Base-by-base conservation (phyloP, 441 rosid species). In the Geranium incanum region DNA sequence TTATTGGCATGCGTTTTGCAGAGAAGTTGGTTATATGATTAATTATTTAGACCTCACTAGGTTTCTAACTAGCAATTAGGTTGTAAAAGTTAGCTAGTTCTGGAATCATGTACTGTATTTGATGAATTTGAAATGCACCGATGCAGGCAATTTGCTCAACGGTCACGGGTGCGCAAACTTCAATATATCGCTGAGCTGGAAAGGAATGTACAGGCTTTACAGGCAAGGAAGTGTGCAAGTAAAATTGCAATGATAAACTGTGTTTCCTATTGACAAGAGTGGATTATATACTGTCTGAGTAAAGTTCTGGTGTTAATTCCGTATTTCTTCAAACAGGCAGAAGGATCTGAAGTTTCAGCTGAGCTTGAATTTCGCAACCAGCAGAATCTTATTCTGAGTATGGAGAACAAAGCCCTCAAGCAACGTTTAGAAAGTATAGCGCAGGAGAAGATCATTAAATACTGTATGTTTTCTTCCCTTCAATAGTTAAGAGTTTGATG, bases 121-220 rank as follows among this genome's bases (percentile, higher is more conserved):
- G 36, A 36, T 76, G 74, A 78, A 64, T n/a, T 50, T 33, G 67
- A 67, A 16, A 67, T 67, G 16, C 52, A 74, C 69, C 67, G 28
- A 12, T 85, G 80, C 80, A 95, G 99, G 88, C 99, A 95, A 92
- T 95, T 93, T 65, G 99, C 99, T 76, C 99, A 95, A 74, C 90
- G 99, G 36, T 95, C 99, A 67, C 81, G 99, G 72, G 98, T 93
- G 50, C 91, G 99, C 15, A 95, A 95, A 78, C 98, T 95, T 74
- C 99, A 95, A 82, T 93, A 93, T 85, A 93, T 95, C 80, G 94
- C 98, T 82, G 99, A 95, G 85, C 81, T 93, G 80, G 99, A 95
- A 87, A 89, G 94, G 74, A 93, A 87, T 81, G 99, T 95, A 55
- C 98, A 93, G 82, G 88, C 89, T 79, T 88, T 95, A 79, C 97